Percentiles rank a stretch among this genome's conserved stretches.
Conservation (phyloP, 2,329 filamentous ascomycete species). For the Pestalotiopsis sp. region DNA sequence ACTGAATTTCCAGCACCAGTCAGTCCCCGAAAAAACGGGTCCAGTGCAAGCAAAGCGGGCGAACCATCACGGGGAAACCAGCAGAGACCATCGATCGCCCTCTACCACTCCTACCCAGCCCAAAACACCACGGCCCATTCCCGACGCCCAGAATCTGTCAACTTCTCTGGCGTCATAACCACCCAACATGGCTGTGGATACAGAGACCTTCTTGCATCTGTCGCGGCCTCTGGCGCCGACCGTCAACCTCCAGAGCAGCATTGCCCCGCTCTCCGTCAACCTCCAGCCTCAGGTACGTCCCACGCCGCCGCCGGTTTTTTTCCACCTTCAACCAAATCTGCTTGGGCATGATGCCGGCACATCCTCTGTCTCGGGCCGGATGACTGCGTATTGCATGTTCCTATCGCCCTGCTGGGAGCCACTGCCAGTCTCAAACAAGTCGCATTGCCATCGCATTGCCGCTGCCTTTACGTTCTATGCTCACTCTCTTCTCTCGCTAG, state of each 20-base stretch:
- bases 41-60: not conserved
- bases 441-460: not conserved
- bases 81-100: not conserved
- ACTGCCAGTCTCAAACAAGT: not conserved
- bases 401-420: not conserved
- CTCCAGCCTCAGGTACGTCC: conserved; percentile 88
- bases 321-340: not conserved
- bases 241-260: conserved; percentile 79
- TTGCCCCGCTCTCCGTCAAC: conserved; percentile 89
- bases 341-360: not conserved
- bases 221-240: conserved; percentile 88
- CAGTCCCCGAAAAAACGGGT: conserved; percentile 14
- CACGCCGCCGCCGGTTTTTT: conserved; percentile 8
- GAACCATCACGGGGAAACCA: conserved; percentile 9
- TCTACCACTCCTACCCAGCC: not conserved
- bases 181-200: conserved; percentile 76
- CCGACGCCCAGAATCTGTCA: conserved; percentile 15
- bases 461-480: not conserved
- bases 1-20: not conserved
- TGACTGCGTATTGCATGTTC: not conserved
- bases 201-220: conserved; percentile 91
- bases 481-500: conserved; percentile 35
- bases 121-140: conserved; percentile 9
- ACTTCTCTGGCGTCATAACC: conserved; percentile 19
- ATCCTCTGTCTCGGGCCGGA: not conserved